Evolutionary conservation across 108 stramenopile species (phyloP).

Genomic region (Skeletonema grethae): DNA sequence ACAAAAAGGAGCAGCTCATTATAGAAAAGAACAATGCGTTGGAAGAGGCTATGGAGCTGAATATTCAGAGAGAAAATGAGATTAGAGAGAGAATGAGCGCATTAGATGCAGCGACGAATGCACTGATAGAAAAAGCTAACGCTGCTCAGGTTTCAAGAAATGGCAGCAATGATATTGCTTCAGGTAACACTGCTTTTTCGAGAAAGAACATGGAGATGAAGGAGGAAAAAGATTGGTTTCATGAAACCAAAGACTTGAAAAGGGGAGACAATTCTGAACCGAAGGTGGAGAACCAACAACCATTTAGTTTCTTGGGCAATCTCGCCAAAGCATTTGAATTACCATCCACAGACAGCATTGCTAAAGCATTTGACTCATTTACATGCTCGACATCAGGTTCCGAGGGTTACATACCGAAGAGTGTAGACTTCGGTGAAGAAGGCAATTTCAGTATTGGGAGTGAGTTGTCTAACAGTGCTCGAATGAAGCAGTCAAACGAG

Average conservation of each 20-base stretch:
- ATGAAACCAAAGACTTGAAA: not conserved
- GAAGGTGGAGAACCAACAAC: not conserved
- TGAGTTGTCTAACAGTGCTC: too few relatives aligned
- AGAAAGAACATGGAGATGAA: too few relatives aligned
- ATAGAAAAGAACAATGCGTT: not conserved
- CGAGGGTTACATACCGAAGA: too few relatives aligned
- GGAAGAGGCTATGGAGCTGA: slow-evolving; percentile 9
- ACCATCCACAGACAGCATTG: not conserved
- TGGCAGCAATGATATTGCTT: not conserved
- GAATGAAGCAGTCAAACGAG: not conserved
- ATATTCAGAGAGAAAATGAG: not conserved
- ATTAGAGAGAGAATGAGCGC: slow-evolving; percentile 7
- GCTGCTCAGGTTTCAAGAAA: not conserved
- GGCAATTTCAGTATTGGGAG: too few relatives aligned
- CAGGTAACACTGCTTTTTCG: too few relatives aligned
- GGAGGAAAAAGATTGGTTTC: not conserved
- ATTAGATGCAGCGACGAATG: slow-evolving; percentile 9
- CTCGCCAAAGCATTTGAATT: not conserved
- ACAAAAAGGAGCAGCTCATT: not conserved
- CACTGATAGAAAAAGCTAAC: not conserved
- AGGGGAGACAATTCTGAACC: too few relatives aligned
- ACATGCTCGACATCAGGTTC: not conserved
- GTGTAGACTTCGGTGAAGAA: not conserved
- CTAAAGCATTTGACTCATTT: not conserved
- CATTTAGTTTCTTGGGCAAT: not conserved